Evolutionary conservation across 176 grass and related monocot genomes (phyloP).

Genomic region (Avena eriantha): DNA sequence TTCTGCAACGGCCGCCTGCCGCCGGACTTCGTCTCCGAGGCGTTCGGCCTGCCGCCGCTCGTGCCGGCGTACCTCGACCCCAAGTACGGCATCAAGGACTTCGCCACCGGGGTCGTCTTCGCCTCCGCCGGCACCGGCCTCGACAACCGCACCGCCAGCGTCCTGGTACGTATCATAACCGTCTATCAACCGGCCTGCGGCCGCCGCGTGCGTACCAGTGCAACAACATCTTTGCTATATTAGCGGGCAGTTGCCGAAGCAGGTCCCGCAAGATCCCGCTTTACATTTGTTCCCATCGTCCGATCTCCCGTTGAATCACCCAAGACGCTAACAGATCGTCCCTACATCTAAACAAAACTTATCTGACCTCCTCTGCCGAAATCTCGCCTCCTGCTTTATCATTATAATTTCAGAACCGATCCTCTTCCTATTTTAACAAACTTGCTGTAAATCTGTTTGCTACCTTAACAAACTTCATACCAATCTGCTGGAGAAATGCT

Average conservation of each 20-base stretch:
- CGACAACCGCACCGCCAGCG: slow-evolving; percentile 76
- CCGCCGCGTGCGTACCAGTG: background rate
- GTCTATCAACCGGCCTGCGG: background rate
- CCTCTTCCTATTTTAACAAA: background rate
- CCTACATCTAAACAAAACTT: background rate
- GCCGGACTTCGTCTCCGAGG: slow-evolving; percentile 83
- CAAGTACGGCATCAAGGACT: slow-evolving; percentile 64
- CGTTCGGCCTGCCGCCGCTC: slow-evolving; percentile 71
- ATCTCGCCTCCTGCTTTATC: background rate
- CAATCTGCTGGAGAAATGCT: background rate
- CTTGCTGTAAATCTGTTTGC: background rate
- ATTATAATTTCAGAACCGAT: background rate
- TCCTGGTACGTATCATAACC: slow-evolving; percentile 54
- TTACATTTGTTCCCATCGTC: too few species aligned
- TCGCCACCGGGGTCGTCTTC: slow-evolving; percentile 85
- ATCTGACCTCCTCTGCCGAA: background rate
- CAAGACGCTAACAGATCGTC: too few species aligned
- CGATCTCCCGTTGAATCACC: too few species aligned
- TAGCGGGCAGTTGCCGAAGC: too few species aligned
- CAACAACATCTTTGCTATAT: background rate
- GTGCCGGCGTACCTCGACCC: slow-evolving; percentile 91
- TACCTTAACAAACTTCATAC: background rate
- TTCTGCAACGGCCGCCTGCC: slow-evolving; percentile 85
- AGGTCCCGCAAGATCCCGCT: too few species aligned
- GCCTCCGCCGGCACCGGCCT: slow-evolving; percentile 93